phyloP scores from a whole-genome alignment of 1,284 basidiomycete species.

The Gymnopus androsaceus region DNA sequence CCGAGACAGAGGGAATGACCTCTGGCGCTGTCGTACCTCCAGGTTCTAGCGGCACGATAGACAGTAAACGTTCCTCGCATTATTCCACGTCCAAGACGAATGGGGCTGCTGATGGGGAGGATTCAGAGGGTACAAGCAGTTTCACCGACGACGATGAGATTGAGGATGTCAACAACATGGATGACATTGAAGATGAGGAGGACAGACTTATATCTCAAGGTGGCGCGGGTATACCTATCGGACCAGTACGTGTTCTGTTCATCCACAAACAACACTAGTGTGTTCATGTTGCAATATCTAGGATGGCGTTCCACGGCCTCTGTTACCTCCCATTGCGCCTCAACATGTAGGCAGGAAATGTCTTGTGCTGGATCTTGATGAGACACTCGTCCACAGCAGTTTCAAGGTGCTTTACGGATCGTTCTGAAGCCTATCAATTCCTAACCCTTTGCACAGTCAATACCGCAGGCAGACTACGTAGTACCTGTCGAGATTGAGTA shows the following conservation, averaged over 20 bases:
- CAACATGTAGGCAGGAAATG: conserved; percentile 80
- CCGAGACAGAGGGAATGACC: conserved; percentile 56
- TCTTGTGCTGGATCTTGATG: conserved; percentile 86
- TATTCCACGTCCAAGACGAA: conserved; percentile 32
- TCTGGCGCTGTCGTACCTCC: conserved; percentile 60
- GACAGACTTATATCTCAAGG: conserved; percentile 51
- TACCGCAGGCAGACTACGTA: conserved; percentile 95
- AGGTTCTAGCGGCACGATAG: conserved; percentile 42
- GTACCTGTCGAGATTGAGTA: conserved; percentile 99
- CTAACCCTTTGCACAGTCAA: conserved; percentile 60
- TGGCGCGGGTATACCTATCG: conserved; percentile 54
- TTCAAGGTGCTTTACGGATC: conserved; percentile 59
- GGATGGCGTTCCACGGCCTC: conserved; percentile 84
- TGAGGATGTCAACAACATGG: conserved; percentile 38
- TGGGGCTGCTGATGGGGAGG: conserved; percentile 39
- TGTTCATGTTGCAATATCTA: conserved; percentile 29
- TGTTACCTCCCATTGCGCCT: conserved; percentile 68
- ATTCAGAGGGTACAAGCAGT: conserved; percentile 45
- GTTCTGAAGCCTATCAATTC: neutral
- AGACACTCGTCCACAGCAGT: conserved; percentile 85
- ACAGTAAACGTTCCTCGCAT: conserved; percentile 20
- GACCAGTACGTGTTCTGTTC: conserved; percentile 40
- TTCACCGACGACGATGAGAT: conserved; percentile 51
- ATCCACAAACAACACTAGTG: neutral
- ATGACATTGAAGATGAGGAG: conserved; percentile 51